These are phyloP conservation scores for Suillus ampliporus DNA, from an alignment of 768 basidiomycete genomes.

Conservation along the genomic window DNA sequence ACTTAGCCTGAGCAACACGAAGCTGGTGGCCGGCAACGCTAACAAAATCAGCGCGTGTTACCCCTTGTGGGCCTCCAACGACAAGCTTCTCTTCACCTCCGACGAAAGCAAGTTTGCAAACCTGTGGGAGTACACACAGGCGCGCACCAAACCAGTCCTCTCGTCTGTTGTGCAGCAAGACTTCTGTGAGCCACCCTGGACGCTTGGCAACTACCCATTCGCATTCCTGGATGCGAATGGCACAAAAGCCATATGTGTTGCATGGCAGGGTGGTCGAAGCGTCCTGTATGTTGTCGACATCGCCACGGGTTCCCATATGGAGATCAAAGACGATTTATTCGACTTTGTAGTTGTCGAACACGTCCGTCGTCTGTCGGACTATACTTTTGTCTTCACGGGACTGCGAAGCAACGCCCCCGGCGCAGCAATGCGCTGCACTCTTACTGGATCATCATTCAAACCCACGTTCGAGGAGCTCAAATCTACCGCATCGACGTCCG, in stretches of 20 bases:
- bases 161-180: constrained; percentile 48
- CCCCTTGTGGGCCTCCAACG: constrained; percentile 63
- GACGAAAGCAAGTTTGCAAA: constrained; percentile 70
- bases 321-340: constrained; percentile 29
- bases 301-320: constrained; percentile 27
- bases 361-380: constrained; percentile 30
- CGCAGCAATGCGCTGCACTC: constrained; percentile 35
- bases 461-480: constrained; percentile 28
- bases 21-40: constrained; percentile 1
- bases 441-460: constrained; percentile 28
- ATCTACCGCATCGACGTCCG: constrained; percentile 26
- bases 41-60: constrained; percentile 48
- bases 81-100: constrained; percentile 63
- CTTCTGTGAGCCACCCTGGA: constrained; percentile 64
- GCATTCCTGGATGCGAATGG: constrained; percentile 45
- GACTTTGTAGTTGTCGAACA: constrained; percentile 38
- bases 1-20: constrained; percentile 1
- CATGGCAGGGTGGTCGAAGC: constrained; percentile 39
- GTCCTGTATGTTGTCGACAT: constrained; percentile 41
- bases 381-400: constrained; percentile 40
- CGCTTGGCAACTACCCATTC: constrained; percentile 53
- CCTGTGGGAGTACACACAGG: constrained; percentile 58
- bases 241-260: constrained; percentile 35
- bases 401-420: constrained; percentile 37
- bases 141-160: constrained; percentile 12